phyloP scores from a whole-genome alignment of 2,329 filamentous ascomycete genomes.

The Alternaria viburni region DNA sequence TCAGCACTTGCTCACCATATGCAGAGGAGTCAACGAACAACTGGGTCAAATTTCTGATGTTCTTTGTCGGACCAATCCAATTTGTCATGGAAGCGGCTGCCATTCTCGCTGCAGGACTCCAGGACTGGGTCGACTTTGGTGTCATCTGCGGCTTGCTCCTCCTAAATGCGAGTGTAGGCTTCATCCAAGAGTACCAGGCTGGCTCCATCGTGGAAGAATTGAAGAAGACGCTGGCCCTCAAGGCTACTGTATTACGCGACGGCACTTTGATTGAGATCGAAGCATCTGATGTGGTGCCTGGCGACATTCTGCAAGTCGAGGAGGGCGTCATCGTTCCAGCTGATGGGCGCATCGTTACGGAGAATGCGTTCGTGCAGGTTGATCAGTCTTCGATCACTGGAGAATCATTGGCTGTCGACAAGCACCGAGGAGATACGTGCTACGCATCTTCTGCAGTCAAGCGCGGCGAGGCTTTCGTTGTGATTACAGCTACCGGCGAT shows the following conservation, averaged over 20 bases:
- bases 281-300: slow-evolving; percentile 83
- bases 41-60: slow-evolving; percentile 79
- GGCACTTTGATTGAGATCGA: slow-evolving; percentile 78
- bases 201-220: slow-evolving; percentile 89
- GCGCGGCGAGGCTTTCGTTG: slow-evolving; percentile 83
- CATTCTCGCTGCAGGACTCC: slow-evolving; percentile 79
- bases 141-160: slow-evolving; percentile 84
- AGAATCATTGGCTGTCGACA: slow-evolving; percentile 90
- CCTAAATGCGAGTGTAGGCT: slow-evolving; percentile 85
- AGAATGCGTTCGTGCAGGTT: slow-evolving; percentile 84
- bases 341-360: slow-evolving; percentile 84
- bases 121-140: slow-evolving; percentile 93
- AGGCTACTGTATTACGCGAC: slow-evolving; percentile 85
- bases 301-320: slow-evolving; percentile 88
- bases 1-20: slow-evolving; percentile 14
- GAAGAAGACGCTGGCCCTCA: slow-evolving; percentile 88
- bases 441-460: slow-evolving; percentile 89
- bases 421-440: slow-evolving; percentile 79
- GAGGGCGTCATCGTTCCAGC: slow-evolving; percentile 91
- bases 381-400: slow-evolving; percentile 93
- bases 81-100: slow-evolving; percentile 91
- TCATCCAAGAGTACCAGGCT: slow-evolving; percentile 88
- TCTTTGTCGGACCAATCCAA: slow-evolving; percentile 88
- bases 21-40: slow-evolving; percentile 83
- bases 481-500: slow-evolving; percentile 85